phyloP scores from a whole-genome alignment of 768 basidiomycete species.

The Lactifluus rugatus region DNA sequence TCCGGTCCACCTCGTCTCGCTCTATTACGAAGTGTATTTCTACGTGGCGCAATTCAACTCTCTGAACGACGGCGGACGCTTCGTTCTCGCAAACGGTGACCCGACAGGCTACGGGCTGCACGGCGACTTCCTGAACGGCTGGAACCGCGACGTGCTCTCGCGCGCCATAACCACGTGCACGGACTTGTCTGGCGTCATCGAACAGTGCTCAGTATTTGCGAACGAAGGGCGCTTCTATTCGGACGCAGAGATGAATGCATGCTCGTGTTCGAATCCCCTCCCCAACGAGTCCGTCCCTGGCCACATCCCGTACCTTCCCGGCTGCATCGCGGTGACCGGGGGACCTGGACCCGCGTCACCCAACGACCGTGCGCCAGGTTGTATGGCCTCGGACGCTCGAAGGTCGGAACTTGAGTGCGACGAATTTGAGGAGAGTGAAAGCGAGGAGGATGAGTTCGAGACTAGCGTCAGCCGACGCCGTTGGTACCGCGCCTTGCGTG shows the following conservation, averaged over 20 bases:
- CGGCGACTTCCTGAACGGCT: slow-evolving; percentile 34
- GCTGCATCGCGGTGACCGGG: slow-evolving; percentile 5
- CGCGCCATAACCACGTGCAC: slow-evolving; percentile 29
- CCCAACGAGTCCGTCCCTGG: not conserved
- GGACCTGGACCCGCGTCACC: not conserved
- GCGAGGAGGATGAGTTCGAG: not conserved
- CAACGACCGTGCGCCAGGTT: not conserved
- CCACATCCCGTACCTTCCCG: not conserved
- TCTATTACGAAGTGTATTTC: slow-evolving; percentile 34
- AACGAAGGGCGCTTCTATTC: slow-evolving; percentile 1
- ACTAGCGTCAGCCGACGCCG: not conserved
- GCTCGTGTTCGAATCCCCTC: not conserved
- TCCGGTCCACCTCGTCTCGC: slow-evolving; percentile 32
- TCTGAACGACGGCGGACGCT: slow-evolving; percentile 26
- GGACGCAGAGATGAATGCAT: not conserved
- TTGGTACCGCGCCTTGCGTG: slow-evolving; percentile 12
- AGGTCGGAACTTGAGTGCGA: not conserved
- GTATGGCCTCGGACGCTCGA: not conserved
- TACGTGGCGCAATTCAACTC: slow-evolving; percentile 23
- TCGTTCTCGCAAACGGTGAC: slow-evolving; percentile 36
- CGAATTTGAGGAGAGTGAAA: not conserved
- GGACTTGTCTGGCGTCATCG: slow-evolving; percentile 1
- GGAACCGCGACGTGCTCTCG: slow-evolving; percentile 32
- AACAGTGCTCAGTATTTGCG: slow-evolving; percentile 6
- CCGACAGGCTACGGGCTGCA: slow-evolving; percentile 35